phyloP scores from a whole-genome alignment of 306 rosid genomes.

The Argentina anserina region DNA sequence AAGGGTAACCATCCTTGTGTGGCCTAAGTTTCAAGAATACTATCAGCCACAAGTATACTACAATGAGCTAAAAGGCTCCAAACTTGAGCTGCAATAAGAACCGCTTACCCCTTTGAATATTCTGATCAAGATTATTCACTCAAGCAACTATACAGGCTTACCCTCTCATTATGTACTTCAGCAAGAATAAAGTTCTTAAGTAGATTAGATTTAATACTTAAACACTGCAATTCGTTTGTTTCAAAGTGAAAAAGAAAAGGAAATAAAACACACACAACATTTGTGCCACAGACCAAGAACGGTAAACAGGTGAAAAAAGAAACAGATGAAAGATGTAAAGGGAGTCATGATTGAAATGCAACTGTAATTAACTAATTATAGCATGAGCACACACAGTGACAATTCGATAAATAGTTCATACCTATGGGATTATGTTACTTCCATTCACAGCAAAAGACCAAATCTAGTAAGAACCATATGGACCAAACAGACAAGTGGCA shows the following conservation, averaged over 20 bases:
- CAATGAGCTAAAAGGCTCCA: not conserved
- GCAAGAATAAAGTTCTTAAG: not conserved
- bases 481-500: conserved; percentile 17
- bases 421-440: not conserved
- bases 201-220: not conserved
- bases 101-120: not conserved
- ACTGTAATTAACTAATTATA: not conserved
- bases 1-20: not conserved
- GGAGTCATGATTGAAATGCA: not conserved
- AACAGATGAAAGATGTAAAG: not conserved
- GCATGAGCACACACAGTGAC: not conserved
- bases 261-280: not conserved
- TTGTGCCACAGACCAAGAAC: not conserved
- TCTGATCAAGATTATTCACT: not conserved
- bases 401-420: not conserved
- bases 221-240: not conserved
- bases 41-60: not conserved
- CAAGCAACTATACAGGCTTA: not conserved
- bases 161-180: not conserved
- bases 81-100: not conserved
- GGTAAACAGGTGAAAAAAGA: not conserved
- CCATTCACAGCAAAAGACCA: not conserved
- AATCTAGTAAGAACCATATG: conserved; percentile 18
- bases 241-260: not conserved
- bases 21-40: not conserved